Conservation (phyloP, 2,329 filamentous ascomycete species). For the Cladorrhinum sp. region DNA sequence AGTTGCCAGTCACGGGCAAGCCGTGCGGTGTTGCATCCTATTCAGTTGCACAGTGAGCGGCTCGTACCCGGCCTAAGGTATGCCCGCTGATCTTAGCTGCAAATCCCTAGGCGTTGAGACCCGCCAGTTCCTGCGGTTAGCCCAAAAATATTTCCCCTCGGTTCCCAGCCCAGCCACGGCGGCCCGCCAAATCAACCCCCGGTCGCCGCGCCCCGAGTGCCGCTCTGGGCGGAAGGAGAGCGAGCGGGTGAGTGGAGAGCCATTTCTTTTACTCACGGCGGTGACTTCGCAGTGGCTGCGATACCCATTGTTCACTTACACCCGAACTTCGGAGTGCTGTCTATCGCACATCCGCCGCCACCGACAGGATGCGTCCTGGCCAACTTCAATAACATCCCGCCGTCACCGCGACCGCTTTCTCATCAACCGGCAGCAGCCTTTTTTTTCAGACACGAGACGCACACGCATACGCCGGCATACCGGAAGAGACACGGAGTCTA, state of each 20-base stretch:
- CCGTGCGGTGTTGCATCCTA: too few relatives aligned
- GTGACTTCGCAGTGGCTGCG: conserved; percentile 7
- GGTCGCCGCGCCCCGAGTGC: conserved; percentile 7
- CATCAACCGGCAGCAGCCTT: neutral
- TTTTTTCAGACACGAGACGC: conserved; percentile 1
- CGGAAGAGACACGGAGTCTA: neutral
- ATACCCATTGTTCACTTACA: conserved; percentile 3
- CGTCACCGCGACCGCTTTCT: neutral
- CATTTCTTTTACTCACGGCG: conserved; percentile 20
- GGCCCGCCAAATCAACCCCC: neutral
- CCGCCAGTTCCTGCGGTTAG: neutral
- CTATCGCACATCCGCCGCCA: conserved; percentile 13
- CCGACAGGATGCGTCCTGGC: neutral
- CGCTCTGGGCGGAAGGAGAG: conserved; percentile 7
- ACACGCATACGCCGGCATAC: neutral
- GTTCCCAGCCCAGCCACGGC: conserved; percentile 2
- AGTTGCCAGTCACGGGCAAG: neutral
- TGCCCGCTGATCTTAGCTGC: neutral
- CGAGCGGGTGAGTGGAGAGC: conserved; percentile 15
- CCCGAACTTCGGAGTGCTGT: conserved; percentile 14
- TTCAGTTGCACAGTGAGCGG: neutral
- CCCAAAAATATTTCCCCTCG: conserved; percentile 8
- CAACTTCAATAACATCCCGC: neutral
- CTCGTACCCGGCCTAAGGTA: neutral
- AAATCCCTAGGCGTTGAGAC: neutral